These are phyloP conservation scores for Aspergillus baeticus DNA, from an alignment of 495 filamentous ascomycete genomes.

Conservation along the genomic window DNA sequence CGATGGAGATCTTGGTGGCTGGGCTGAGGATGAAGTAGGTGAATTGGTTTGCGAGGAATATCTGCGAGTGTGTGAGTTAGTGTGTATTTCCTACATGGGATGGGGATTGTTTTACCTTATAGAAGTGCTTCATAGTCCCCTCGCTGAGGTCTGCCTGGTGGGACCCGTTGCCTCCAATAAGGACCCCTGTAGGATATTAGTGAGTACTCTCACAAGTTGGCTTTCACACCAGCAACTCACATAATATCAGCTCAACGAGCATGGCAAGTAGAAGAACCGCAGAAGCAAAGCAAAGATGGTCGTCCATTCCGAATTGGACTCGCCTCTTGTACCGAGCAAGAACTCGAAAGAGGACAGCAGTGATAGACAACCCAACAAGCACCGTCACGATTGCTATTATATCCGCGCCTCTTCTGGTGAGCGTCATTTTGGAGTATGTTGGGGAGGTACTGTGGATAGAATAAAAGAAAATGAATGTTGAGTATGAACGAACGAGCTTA, in stretches of 20 bases:
- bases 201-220: neutral
- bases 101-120: conserved; percentile 28
- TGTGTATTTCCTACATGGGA: neutral
- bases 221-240: conserved; percentile 26
- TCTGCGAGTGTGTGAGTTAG: conserved; percentile 20
- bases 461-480: neutral
- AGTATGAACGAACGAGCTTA: conserved; percentile 1
- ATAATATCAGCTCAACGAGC: conserved; percentile 36
- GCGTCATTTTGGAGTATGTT: conserved; percentile 24
- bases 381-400: conserved; percentile 39
- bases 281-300: conserved; percentile 37
- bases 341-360: conserved; percentile 38
- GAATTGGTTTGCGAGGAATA: conserved; percentile 47
- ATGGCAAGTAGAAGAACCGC: conserved; percentile 34
- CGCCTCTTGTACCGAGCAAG: conserved; percentile 36
- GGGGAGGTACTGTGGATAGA: neutral
- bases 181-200: conserved; percentile 27
- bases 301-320: conserved; percentile 39
- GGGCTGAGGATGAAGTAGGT: conserved; percentile 43
- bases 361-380: conserved; percentile 34
- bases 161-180: conserved; percentile 37
- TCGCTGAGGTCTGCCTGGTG: conserved; percentile 23
- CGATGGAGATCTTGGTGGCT: conserved; percentile 43
- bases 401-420: conserved; percentile 28
- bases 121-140: conserved; percentile 33